These are phyloP conservation scores for Cornus suecica DNA, from an alignment of 148 eudicot genomes.

Conservation along the genomic window DNA sequence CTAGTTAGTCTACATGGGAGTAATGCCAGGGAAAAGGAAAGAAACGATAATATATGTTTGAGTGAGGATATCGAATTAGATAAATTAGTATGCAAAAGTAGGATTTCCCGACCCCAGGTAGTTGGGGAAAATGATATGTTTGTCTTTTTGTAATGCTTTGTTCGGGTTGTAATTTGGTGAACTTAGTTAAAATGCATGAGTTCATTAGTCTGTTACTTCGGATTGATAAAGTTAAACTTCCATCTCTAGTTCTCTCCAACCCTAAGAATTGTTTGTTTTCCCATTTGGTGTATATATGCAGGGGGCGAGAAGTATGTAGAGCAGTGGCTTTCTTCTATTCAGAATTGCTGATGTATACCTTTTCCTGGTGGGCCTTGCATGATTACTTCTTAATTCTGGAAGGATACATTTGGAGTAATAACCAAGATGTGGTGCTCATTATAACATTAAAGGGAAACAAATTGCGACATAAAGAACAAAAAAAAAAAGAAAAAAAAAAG, in stretches of 20 bases:
- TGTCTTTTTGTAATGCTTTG: too few relatives aligned
- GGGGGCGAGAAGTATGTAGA: slow-evolving; percentile 39
- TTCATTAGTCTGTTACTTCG: background rate
- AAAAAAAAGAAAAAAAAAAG: background rate
- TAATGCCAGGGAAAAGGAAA: too few relatives aligned
- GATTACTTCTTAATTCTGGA: too few relatives aligned
- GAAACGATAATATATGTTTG: too few relatives aligned
- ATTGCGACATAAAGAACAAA: background rate
- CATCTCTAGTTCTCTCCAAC: background rate
- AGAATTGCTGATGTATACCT: slow-evolving; percentile 24
- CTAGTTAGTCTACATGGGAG: too few relatives aligned
- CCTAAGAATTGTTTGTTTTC: background rate
- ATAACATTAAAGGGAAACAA: background rate
- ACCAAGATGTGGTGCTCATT: background rate
- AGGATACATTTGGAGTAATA: too few relatives aligned
- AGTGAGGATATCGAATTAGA: too few relatives aligned
- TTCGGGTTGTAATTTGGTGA: too few relatives aligned
- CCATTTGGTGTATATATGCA: slow-evolving; percentile 24
- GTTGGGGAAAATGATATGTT: too few relatives aligned
- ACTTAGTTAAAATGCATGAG: background rate
- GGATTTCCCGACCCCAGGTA: too few relatives aligned
- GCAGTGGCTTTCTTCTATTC: slow-evolving; percentile 55
- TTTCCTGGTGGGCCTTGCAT: slow-evolving; percentile 6
- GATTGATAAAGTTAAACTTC: background rate
- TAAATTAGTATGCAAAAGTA: too few relatives aligned